phyloP scores from a whole-genome alignment of 441 rosid genomes.

The Bocquillonia castaneifolia region DNA sequence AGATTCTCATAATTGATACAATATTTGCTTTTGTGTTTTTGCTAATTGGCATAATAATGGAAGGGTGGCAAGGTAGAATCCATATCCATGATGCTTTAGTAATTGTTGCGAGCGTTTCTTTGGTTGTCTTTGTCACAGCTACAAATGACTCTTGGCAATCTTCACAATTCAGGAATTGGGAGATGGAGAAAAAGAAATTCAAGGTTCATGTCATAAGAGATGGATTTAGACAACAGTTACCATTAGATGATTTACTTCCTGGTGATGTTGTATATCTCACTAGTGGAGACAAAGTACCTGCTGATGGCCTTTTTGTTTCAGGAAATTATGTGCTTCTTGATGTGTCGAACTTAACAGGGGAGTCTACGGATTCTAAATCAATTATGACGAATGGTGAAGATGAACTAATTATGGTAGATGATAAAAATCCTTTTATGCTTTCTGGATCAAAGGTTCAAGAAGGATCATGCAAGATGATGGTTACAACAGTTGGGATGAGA shows the following conservation, averaged over 20 bases:
- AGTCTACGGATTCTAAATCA: too few species aligned
- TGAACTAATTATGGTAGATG: slow-evolving; percentile 29
- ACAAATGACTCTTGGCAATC: slow-evolving; percentile 40
- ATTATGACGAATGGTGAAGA: too few species aligned
- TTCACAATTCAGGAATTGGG: slow-evolving; percentile 34
- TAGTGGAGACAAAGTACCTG: slow-evolving; percentile 55
- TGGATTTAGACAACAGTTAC: slow-evolving; percentile 33
- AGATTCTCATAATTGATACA: slow-evolving; percentile 38
- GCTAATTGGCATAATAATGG: slow-evolving; percentile 40
- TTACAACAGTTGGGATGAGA: slow-evolving; percentile 48
- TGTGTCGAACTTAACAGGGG: slow-evolving; percentile 53
- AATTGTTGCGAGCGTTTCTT: slow-evolving; percentile 39
- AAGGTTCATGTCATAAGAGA: slow-evolving; percentile 38
- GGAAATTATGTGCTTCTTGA: slow-evolving; percentile 46
- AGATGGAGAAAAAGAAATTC: slow-evolving; percentile 37
- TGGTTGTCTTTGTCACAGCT: slow-evolving; percentile 42
- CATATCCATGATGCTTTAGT: slow-evolving; percentile 53
- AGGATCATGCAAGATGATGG: slow-evolving; percentile 43
- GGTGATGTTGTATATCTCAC: slow-evolving; percentile 49
- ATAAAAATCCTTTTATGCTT: slow-evolving; percentile 35
- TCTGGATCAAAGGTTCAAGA: slow-evolving; percentile 46
- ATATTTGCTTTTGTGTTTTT: slow-evolving; percentile 45
- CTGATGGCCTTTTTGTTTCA: slow-evolving; percentile 49
- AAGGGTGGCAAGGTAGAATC: slow-evolving; percentile 41
- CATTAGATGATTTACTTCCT: slow-evolving; percentile 40